Evolutionary conservation across 106 monocot species (phyloP).

Genomic region (Dendrobium officinale): DNA sequence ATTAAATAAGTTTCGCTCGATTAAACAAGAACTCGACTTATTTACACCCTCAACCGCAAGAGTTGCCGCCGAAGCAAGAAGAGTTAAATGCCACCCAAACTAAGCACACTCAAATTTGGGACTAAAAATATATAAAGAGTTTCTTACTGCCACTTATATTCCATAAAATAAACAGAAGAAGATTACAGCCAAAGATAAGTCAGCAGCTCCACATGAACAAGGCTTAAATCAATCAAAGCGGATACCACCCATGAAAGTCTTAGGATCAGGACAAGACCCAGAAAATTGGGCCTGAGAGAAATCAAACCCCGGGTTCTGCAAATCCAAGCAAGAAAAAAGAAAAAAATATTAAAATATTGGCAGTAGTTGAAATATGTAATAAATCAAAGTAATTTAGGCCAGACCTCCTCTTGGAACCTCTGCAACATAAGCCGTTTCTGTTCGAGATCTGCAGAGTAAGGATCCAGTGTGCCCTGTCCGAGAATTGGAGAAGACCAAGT

Average conservation of each 20-base stretch:
- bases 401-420: conserved; percentile 98
- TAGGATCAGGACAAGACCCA: conserved; percentile 83
- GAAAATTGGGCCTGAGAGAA: conserved; percentile 94
- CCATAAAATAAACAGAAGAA: background rate
- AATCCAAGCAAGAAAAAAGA: conserved; percentile 2
- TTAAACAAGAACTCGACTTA: too few species aligned
- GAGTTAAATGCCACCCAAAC: too few species aligned
- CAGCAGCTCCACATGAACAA: background rate
- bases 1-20: too few species aligned
- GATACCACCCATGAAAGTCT: conserved; percentile 91
- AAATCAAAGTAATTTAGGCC: background rate
- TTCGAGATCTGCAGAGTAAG: conserved; percentile 66
- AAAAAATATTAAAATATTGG: background rate
- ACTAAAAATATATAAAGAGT: too few species aligned
- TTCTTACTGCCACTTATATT: too few species aligned
- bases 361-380: background rate
- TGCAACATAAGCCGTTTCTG: conserved; percentile 98
- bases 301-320: conserved; percentile 98
- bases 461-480: conserved; percentile 76
- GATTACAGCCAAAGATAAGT: background rate
- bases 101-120: too few species aligned
- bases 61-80: too few species aligned
- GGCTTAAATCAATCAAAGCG: conserved; percentile 32
- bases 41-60: too few species aligned
- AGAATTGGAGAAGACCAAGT: conserved; percentile 84